Evolutionary conservation across 1,284 basidiomycete genomes (phyloP).

Genomic region (Leccinum pachyderme): DNA sequence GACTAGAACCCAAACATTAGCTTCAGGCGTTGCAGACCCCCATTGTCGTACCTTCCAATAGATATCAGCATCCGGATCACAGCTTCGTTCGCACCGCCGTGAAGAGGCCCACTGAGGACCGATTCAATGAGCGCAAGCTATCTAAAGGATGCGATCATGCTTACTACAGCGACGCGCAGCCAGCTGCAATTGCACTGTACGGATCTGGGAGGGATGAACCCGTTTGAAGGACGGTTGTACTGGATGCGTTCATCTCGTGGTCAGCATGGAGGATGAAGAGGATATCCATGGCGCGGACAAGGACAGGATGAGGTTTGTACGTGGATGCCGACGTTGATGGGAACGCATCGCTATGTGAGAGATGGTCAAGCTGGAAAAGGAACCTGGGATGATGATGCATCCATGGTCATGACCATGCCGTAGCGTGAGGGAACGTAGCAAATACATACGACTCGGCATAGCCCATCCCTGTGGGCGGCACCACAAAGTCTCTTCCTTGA

Average conservation of each 20-base stretch:
- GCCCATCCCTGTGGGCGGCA: constrained; percentile 75
- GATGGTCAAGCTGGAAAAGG: constrained; percentile 84
- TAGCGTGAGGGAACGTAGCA: not conserved
- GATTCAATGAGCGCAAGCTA: not conserved
- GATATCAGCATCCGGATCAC: constrained; percentile 88
- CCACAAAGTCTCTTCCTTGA: constrained; percentile 86
- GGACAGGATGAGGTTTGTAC: constrained; percentile 76
- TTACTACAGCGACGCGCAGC: constrained; percentile 81
- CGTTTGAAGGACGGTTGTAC: constrained; percentile 81
- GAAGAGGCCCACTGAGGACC: constrained; percentile 67
- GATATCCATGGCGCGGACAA: constrained; percentile 82
- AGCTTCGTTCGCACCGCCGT: constrained; percentile 85
- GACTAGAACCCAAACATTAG: constrained; percentile 39
- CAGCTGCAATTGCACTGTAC: constrained; percentile 82
- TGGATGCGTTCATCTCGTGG: constrained; percentile 83
- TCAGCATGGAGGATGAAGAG: constrained; percentile 87
- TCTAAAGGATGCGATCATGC: constrained; percentile 27
- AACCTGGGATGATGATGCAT: constrained; percentile 46
- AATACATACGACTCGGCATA: constrained; percentile 75
- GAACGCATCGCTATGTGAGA: constrained; percentile 38
- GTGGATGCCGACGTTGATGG: constrained; percentile 42
- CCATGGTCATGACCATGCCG: not conserved
- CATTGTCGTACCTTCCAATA: constrained; percentile 66
- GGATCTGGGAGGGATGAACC: constrained; percentile 87
- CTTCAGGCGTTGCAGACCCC: not conserved